Conservation (phyloP, 495 filamentous ascomycete species). For the Bathelium albidoporum region DNA sequence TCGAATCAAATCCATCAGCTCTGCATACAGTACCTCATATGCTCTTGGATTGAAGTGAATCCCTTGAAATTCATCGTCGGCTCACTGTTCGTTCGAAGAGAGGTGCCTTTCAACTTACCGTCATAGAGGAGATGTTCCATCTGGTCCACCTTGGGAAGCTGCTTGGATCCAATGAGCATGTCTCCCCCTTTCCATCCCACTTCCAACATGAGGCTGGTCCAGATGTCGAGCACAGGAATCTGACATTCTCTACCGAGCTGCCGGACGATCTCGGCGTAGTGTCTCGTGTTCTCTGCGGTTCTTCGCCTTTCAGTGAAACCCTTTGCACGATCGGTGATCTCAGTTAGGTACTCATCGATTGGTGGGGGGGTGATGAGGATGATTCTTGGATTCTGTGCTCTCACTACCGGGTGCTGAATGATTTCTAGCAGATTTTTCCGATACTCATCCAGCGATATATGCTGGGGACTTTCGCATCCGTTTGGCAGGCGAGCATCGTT, state of each 20-base stretch:
- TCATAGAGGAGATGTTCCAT: conserved; percentile 11
- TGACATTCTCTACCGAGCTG: conserved; percentile 53
- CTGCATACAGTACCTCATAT: conserved; percentile 49
- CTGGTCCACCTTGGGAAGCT: conserved; percentile 22
- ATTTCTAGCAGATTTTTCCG: conserved; percentile 60
- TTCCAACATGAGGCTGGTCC: conserved; percentile 56
- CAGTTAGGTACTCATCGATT: conserved; percentile 62
- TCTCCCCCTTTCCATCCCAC: conserved; percentile 53
- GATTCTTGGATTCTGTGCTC: conserved; percentile 50
- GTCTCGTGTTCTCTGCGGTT: conserved; percentile 51
- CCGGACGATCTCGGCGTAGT: conserved; percentile 59
- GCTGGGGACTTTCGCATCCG: conserved; percentile 45
- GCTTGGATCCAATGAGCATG: conserved; percentile 42
- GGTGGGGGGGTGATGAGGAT: conserved; percentile 72
- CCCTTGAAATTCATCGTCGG: conserved; percentile 25
- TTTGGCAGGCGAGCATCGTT: conserved; percentile 67
- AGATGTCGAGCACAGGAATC: conserved; percentile 64
- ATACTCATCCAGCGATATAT: conserved; percentile 64
- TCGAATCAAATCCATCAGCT: conserved; percentile 43
- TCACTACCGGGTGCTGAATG: conserved; percentile 54
- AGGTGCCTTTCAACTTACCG: not conserved
- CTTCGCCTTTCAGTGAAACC: conserved; percentile 44
- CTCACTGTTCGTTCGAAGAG: not conserved
- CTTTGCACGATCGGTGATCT: conserved; percentile 41
- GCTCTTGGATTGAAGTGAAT: conserved; percentile 54